A percentile compares a stretch with the other conserved stretches of the same genome.
Conservation (phyloP, 2,329 filamentous ascomycete species). For the Aspergillus fumigatus region DNA sequence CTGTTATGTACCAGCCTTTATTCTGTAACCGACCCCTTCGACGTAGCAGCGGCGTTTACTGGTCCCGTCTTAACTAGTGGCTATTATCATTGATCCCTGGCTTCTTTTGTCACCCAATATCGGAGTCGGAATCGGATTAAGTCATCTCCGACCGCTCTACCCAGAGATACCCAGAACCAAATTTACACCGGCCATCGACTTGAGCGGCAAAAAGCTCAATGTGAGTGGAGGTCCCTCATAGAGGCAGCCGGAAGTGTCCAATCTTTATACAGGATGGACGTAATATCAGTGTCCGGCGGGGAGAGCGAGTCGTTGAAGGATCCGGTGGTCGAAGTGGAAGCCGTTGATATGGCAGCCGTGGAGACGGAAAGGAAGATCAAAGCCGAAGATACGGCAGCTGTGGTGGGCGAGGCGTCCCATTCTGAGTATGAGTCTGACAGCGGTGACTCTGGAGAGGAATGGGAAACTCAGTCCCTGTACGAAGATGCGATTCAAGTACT, state of each 20-base stretch:
- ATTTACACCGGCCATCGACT: constrained; percentile 20
- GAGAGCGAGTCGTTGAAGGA: constrained; percentile 31
- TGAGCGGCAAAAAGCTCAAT: constrained; percentile 28
- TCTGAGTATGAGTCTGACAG: constrained; percentile 34
- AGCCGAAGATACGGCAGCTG: constrained; percentile 21
- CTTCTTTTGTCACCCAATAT: constrained; percentile 3
- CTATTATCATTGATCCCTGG: not conserved
- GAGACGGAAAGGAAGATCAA: constrained; percentile 18
- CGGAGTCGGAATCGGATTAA: constrained; percentile 28
- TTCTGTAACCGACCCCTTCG: too few species aligned
- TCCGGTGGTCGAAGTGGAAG: constrained; percentile 34
- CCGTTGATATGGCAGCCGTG: constrained; percentile 24
- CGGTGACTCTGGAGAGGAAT: constrained; percentile 40
- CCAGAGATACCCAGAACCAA: constrained; percentile 22
- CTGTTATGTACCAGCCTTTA: not conserved
- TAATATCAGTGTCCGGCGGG: constrained; percentile 31
- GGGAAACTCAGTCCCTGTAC: constrained; percentile 62
- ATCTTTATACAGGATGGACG: constrained; percentile 36
- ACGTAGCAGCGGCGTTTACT: too few species aligned
- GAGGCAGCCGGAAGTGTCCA: constrained; percentile 30
- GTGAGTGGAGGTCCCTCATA: constrained; percentile 25
- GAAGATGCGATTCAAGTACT: constrained; percentile 60
- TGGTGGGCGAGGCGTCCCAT: constrained; percentile 28
- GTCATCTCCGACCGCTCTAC: constrained; percentile 20
- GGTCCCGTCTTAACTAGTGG: too few species aligned